phyloP scores from a whole-genome alignment of 768 basidiomycete genomes.

The Boletus huronensis region DNA sequence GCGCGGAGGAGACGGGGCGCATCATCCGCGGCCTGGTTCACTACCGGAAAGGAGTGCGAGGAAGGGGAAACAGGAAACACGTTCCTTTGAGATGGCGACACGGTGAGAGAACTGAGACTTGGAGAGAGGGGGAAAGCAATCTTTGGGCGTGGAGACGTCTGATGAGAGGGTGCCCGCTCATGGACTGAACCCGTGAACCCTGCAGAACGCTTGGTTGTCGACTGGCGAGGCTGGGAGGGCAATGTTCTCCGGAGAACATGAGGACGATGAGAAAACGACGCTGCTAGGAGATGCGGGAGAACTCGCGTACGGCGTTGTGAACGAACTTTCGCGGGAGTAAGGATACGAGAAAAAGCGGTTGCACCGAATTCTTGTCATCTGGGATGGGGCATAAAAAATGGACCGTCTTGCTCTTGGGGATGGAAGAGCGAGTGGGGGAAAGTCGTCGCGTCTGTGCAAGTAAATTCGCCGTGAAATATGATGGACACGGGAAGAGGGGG shows the following conservation, averaged over 20 bases:
- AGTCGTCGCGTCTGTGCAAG: no score
- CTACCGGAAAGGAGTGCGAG: background rate
- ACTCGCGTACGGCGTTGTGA: conserved; percentile 24
- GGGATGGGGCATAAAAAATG: no score
- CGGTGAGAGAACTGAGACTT: background rate
- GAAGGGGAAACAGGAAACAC: conserved; percentile 8
- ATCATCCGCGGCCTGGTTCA: background rate
- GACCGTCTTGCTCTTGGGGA: no score
- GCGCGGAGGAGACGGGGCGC: background rate
- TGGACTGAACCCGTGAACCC: background rate
- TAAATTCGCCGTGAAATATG: no score
- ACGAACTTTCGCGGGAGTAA: conserved; percentile 24
- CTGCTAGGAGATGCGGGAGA: conserved; percentile 21
- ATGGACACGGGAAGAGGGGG: no score
- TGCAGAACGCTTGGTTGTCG: conserved; percentile 3
- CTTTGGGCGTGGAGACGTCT: background rate
- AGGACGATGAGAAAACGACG: background rate
- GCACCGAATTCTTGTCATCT: no score
- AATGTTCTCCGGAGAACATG: conserved; percentile 23
- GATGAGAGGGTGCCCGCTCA: conserved; percentile 4
- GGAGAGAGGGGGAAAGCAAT: conserved; percentile 7
- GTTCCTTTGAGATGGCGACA: background rate
- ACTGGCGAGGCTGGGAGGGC: conserved; percentile 27
- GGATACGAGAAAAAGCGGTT: conserved; percentile 20
- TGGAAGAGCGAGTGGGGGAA: no score